Conservation (phyloP, 2,329 filamentous ascomycete species). For the Fusarium sambucinum region DNA sequence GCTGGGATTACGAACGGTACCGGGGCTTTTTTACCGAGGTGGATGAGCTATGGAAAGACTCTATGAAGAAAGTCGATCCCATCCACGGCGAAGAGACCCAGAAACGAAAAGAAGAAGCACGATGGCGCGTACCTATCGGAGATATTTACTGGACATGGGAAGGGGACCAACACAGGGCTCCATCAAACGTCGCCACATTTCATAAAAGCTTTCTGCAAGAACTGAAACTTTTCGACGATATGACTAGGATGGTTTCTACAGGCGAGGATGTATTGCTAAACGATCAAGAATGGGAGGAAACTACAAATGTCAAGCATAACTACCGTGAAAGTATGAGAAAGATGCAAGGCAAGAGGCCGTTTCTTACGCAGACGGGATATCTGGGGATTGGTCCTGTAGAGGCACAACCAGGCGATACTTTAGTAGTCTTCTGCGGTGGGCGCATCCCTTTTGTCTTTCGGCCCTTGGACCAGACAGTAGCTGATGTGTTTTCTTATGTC, state of each 20-base stretch:
- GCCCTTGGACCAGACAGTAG: background rate
- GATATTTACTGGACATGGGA: background rate
- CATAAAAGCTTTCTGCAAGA: no score
- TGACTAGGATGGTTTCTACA: background rate
- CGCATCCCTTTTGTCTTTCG: background rate
- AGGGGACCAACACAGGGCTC: background rate
- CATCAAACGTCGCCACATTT: no score
- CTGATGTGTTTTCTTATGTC: background rate
- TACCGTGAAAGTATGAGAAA: background rate
- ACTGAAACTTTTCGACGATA: fast-evolving
- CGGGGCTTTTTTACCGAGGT: background rate
- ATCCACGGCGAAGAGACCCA: fast-evolving
- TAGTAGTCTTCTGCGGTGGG: background rate
- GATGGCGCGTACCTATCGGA: background rate
- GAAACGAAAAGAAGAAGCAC: background rate
- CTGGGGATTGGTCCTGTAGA: background rate
- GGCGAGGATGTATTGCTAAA: no score
- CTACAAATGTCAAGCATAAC: no score
- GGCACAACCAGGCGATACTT: background rate
- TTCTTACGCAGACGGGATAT: background rate
- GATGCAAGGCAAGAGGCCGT: background rate
- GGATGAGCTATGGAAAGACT: fast-evolving
- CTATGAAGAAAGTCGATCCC: fast-evolving
- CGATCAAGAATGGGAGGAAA: no score
- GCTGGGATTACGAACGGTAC: background rate